These are phyloP conservation scores for barley (Hordeum vulgare) DNA, from an alignment of 176 grass and related monocot species.

Conservation along the genomic window MorexV3_pseudomolecules_assembly NC_058520.1:8469046-8469545, in stretches of 20 bases:
- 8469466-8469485: not conserved
- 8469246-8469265: not conserved
- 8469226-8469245: not conserved
- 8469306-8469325: not conserved
- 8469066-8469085: no score
- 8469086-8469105: not conserved
- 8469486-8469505: not conserved
- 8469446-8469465: not conserved
- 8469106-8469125: no score
- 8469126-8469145: not conserved
- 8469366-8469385: not conserved
- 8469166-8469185: not conserved
- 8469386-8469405: not conserved
- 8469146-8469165: not conserved
- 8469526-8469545: slow-evolving; percentile 3
- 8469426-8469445: not conserved
- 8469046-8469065: no score
- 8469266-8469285: not conserved
- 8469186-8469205: not conserved
- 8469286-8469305: not conserved
- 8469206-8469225: not conserved
- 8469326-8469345: no score
- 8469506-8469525: slow-evolving; percentile 21
- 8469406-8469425: not conserved
- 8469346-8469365: not conserved